Evolutionary conservation across 805 yeast species (phyloP), one percentile per base, ranked within the genome.

Genomic region (Komagataella pastoris): DNA sequence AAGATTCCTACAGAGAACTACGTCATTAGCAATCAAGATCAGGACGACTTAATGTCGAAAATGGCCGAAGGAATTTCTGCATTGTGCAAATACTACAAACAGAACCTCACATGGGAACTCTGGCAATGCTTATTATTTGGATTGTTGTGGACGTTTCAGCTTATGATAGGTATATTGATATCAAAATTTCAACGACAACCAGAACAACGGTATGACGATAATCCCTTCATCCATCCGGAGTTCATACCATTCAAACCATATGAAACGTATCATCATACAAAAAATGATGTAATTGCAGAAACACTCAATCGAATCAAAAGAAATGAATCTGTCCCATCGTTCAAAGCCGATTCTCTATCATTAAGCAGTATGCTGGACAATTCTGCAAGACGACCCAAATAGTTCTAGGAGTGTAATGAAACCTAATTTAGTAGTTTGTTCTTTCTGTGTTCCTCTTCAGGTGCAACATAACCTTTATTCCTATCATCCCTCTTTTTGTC

Each of bases 381-480:
- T 30, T 8, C 40, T 30, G 40, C 14, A 14, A 30, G 8, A 8
- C 40, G 40, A 14, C 40, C 40, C 12, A 30, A 30, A 30, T 30
- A 30, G 40, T 30, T 30, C 40, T 10, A 30, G 14, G 40, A 30
- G 40, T 30, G 8, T 30, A 30, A 30, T 30, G 40, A 30, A 30
- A 30, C 14, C 14, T 30, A 30, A 54, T 61, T 62, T 24, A 67
- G 49, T n/a, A 67, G 52, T 8, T 66, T 67, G 54, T 68, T 68
- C 52, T 64, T 69, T 55, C 69, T 63, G 21, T 55, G 53, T 8
- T 63, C 68, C 68, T 91, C 98, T 60, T 79, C 82, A 12, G 98
- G 98, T 14, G 97, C 96, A 53, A 79, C 79, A 61, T 79, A 91
- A 56, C 83, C 93, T 70, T 85, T 80, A 17, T 77, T 77, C 62